phyloP scores from a whole-genome alignment of 1,284 basidiomycete genomes.

The Nidula niveotomentosa region DNA sequence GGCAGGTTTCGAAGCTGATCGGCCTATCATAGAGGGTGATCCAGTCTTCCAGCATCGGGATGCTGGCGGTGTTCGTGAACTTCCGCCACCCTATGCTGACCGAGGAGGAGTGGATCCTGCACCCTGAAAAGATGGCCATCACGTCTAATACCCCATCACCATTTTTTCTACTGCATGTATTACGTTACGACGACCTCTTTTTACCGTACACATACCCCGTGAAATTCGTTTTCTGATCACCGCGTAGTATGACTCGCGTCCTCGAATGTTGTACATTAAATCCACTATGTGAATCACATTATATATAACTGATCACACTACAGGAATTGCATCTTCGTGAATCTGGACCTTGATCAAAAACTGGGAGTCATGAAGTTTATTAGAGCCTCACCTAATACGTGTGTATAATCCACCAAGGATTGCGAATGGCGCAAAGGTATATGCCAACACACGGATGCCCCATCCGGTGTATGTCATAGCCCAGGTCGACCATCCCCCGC shows the following conservation, averaged over 20 bases:
- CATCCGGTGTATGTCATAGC: slow-evolving; percentile 32
- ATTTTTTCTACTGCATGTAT: too few relatives aligned
- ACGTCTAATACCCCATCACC: too few relatives aligned
- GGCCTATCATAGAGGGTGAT: neutral
- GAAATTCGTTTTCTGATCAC: too few relatives aligned
- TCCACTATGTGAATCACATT: too few relatives aligned
- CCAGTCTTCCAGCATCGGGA: slow-evolving; percentile 26
- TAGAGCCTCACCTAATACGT: slow-evolving; percentile 42
- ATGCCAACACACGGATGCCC: slow-evolving; percentile 48
- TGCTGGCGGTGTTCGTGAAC: slow-evolving; percentile 17
- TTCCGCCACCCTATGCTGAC: slow-evolving; percentile 27
- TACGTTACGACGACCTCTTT: too few relatives aligned
- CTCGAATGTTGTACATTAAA: too few relatives aligned
- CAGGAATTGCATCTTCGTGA: slow-evolving; percentile 52
- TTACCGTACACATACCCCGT: too few relatives aligned
- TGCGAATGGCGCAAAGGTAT: slow-evolving; percentile 49
- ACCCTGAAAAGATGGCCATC: too few relatives aligned
- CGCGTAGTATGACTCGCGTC: too few relatives aligned
- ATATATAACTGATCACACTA: slow-evolving; percentile 8
- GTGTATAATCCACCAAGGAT: slow-evolving; percentile 36
- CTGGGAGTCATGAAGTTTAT: slow-evolving; percentile 1
- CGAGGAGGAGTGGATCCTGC: neutral
- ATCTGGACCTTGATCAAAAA: slow-evolving; percentile 22
- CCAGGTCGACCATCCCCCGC: slow-evolving; percentile 67
- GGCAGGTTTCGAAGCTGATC: neutral